A percentile compares a stretch with the other conserved stretches of the same genome.
phyloP scores from a whole-genome alignment of 2,329 filamentous ascomycete species.

The Curvularia hawaiiensis region DNA sequence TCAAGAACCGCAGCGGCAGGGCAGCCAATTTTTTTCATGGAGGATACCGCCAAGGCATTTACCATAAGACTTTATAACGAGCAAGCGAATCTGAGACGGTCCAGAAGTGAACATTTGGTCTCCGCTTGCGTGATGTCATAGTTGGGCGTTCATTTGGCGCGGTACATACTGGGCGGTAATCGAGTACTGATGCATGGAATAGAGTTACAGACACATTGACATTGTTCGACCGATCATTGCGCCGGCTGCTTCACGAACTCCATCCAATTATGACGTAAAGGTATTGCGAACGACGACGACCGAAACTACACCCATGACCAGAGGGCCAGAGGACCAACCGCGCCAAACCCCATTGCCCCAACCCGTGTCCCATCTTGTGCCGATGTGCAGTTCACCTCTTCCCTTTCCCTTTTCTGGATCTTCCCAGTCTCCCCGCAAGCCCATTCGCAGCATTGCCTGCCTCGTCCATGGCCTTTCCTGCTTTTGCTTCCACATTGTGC shows the following conservation, averaged over 20 bases:
- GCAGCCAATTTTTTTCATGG: conserved; percentile 47
- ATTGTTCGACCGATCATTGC: conserved; percentile 24
- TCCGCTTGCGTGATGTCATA: conserved; percentile 43
- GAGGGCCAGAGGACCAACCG: conserved; percentile 2
- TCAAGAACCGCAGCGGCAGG: conserved; percentile 41
- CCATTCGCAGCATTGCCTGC: conserved; percentile 40
- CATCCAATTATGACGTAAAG: conserved; percentile 11
- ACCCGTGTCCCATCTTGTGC: not conserved
- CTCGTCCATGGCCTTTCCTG: conserved; percentile 44
- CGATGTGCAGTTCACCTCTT: conserved; percentile 24
- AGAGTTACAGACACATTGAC: conserved; percentile 30
- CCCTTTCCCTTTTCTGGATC: conserved; percentile 35
- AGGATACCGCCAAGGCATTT: conserved; percentile 48
- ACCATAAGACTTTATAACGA: conserved; percentile 49
- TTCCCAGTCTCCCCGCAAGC: conserved; percentile 34
- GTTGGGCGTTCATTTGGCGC: conserved; percentile 31
- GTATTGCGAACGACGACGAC: conserved; percentile 13
- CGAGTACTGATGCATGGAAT: conserved; percentile 39
- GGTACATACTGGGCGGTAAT: conserved; percentile 28
- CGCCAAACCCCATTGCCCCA: not conserved
- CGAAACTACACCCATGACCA: conserved; percentile 5
- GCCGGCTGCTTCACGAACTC: conserved; percentile 10
- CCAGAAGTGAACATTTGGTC: conserved; percentile 45
- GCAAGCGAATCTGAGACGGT: conserved; percentile 50
- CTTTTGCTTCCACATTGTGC: conserved; percentile 55